phyloP scores from a whole-genome alignment of 78 protist genomes.

The Dictyostelium intermedium region DNA sequence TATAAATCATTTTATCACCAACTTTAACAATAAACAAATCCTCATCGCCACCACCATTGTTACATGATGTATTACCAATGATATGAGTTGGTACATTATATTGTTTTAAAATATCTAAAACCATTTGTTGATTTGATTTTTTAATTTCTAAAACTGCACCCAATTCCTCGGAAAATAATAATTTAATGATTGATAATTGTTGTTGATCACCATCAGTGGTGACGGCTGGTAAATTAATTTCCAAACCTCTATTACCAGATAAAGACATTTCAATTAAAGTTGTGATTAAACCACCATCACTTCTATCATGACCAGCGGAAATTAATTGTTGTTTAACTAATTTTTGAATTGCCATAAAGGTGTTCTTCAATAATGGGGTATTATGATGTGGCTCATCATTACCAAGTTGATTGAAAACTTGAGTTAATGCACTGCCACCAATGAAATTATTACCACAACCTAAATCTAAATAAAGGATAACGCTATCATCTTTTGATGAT shows the following conservation, averaged over 20 bases:
- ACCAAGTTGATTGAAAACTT: conserved; percentile 82
- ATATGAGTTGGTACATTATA: not conserved
- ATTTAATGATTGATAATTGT: not conserved
- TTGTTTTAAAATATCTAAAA: conserved; percentile 13
- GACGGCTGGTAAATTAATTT: not conserved
- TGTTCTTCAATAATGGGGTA: not conserved
- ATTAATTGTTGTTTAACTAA: conserved; percentile 29
- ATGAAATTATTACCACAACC: conserved; percentile 79
- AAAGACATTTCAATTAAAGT: conserved; percentile 94
- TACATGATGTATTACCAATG: conserved; percentile 53
- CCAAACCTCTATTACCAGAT: conserved; percentile 86
- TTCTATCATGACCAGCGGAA: conserved; percentile 93
- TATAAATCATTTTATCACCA: not conserved
- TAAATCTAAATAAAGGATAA: conserved; percentile 83
- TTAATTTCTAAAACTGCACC: conserved; percentile 78
- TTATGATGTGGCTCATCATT: conserved; percentile 81
- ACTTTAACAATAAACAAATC: conserved; percentile 4
- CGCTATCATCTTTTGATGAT: conserved; percentile 21
- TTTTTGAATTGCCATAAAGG: conserved; percentile 48
- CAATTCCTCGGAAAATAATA: conserved; percentile 92
- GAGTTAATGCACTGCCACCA: conserved; percentile 93
- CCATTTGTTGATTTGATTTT: not conserved
- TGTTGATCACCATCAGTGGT: not conserved
- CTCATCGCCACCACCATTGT: not conserved
- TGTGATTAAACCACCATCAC: conserved; percentile 94